Base-by-base conservation (phyloP, 441 rosid genomes). In the Croton setiger region DNA sequence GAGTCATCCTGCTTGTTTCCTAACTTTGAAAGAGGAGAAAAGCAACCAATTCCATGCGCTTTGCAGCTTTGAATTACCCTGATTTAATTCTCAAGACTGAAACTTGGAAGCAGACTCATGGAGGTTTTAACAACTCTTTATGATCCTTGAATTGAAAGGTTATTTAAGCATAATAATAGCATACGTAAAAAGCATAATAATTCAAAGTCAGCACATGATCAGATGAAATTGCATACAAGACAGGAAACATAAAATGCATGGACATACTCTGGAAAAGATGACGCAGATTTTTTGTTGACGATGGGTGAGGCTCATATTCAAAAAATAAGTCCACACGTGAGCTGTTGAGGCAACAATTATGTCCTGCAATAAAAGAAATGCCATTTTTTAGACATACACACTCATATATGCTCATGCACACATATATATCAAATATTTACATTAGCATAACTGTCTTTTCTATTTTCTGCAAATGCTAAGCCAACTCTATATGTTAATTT, bases 181-280 rank as follows among this genome's bases (percentile, higher is more conserved):
- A 52, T 57, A 20, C 10, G 33, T 3, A 10, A 33, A n/a, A 23
- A 61, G 45, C 49, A 55, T 43, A 53, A 14, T 63, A 39, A 8
- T 5, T 55, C 53, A 64, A 47, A 60, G 31, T 51, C 7, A 70
- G 49, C 70, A 55, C 54, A 43, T 63, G 7, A 17, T 36, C 7
- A 41, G 36, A 63, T 62, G 9, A 66, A 21, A 64, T 47, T 39
- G 73, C 63, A 49, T 49, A 35, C 7, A 9, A 60, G 8, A 33
- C 41, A 15, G n/a, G 2, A 5, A 55, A 66, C 61, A 44, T 44
- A 60, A 61, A 27, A 70, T 41, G 31, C 17, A 54, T 36, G 66
- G 66, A 56, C 78, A 69, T 84, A 91, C 96, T 91, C 81, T 94
- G 93, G 78, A 90, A 94, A 78, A 91, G 93, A 84, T 94, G 98